phyloP scores from a whole-genome alignment of 257 asterid genomes.

The Penstemon newberryi region DNA sequence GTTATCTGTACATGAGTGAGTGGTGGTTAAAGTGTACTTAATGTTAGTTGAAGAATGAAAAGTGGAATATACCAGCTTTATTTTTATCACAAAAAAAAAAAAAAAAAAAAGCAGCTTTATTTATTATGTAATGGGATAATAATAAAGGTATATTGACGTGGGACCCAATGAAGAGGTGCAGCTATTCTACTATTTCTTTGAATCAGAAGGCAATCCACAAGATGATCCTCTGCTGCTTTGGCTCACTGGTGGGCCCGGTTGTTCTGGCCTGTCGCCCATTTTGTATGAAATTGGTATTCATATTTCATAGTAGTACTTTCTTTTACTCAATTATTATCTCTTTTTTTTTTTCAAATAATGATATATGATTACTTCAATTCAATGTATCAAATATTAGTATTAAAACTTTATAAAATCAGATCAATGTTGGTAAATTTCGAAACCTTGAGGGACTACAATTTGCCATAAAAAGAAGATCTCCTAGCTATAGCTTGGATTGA shows the following conservation, averaged over 20 bases:
- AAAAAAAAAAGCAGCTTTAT: background rate
- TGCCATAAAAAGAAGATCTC: no score
- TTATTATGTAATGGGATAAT: background rate
- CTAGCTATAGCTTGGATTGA: no score
- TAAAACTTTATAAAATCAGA: background rate
- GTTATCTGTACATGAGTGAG: no score
- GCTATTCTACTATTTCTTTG: conserved; percentile 31
- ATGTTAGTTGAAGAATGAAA: background rate
- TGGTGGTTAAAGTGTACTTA: no score
- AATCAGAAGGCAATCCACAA: conserved; percentile 28
- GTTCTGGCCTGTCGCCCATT: conserved; percentile 28
- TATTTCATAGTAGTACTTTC: background rate
- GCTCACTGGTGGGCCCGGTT: conserved; percentile 41
- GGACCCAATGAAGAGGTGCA: conserved; percentile 30
- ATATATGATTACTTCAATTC: no score
- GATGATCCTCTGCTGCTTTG: conserved; percentile 36
- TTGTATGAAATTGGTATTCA: conserved; percentile 23
- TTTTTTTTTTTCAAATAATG: no score
- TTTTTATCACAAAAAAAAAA: background rate
- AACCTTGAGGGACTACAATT: no score
- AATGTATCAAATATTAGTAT: background rate
- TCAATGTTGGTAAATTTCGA: no score
- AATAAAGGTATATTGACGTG: conserved; percentile 32
- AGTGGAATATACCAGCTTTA: background rate
- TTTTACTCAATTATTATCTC: background rate